Conservation (phyloP, 2,329 filamentous ascomycete genomes). For the Aspergillus tamarii region DNA sequence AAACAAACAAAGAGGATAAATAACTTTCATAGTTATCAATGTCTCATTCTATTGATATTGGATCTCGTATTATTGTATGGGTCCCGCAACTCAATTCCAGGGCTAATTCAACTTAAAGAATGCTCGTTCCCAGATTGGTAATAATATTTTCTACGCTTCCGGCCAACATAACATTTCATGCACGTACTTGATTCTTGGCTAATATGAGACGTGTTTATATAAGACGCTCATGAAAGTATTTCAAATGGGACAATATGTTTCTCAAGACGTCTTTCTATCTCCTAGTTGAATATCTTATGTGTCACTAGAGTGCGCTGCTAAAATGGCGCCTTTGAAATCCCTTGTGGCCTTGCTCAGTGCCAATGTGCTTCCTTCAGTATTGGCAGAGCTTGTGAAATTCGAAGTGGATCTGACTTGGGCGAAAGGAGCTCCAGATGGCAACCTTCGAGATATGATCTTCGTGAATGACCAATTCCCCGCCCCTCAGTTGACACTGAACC, state of each 20-base stretch:
- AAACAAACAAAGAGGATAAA: neutral
- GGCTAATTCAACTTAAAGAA: neutral
- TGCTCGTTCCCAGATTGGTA: neutral
- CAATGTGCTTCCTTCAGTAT: neutral
- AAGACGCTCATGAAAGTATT: neutral
- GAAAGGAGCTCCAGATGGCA: slow-evolving; percentile 36
- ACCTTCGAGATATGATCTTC: slow-evolving; percentile 35
- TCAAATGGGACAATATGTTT: neutral
- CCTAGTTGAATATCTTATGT: neutral
- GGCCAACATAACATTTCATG: neutral
- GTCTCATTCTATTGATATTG: neutral
- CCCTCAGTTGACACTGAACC: slow-evolving; percentile 30
- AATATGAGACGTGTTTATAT: neutral
- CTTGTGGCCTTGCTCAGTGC: neutral
- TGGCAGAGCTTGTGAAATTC: slow-evolving; percentile 6
- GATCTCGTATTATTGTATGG: too few relatives aligned
- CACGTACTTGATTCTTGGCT: neutral
- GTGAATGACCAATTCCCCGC: slow-evolving; percentile 40
- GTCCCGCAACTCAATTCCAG: neutral
- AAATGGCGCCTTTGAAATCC: neutral
- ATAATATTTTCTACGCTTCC: neutral
- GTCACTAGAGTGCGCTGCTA: neutral
- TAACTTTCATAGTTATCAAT: too few relatives aligned
- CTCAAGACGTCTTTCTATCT: neutral
- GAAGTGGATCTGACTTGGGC: slow-evolving; percentile 37